Conservation (phyloP, 495 filamentous ascomycete species). For the Cercophora newfieldiana region DNA sequence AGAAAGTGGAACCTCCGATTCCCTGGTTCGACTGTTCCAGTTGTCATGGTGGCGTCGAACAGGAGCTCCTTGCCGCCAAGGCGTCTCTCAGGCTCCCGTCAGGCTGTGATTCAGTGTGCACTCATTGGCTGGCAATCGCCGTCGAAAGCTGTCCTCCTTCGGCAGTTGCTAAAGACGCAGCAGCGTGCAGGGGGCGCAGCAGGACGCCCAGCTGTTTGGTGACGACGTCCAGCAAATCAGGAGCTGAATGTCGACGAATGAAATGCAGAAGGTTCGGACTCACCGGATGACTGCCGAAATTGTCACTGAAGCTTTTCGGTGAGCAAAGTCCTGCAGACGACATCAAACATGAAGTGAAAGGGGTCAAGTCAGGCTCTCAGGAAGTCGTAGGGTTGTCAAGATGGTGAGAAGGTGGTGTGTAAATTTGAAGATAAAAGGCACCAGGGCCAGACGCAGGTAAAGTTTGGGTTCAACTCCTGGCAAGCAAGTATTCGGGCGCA, state of each 20-base stretch:
- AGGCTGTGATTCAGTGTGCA: not conserved
- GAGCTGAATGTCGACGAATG: not conserved
- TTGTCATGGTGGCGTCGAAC: not conserved
- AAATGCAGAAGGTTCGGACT: not conserved
- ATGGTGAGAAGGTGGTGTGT: not conserved
- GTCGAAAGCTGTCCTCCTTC: not conserved
- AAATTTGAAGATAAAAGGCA: not conserved
- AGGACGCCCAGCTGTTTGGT: not conserved
- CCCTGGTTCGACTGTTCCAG: not conserved
- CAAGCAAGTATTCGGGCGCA: too few species aligned
- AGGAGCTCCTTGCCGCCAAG: not conserved
- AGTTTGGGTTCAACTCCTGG: too few species aligned
- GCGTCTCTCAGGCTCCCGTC: conserved; percentile 1
- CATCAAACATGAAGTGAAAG: not conserved
- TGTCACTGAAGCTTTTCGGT: not conserved
- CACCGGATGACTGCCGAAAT: not conserved
- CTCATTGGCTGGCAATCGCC: not conserved
- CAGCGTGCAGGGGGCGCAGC: conserved; percentile 7
- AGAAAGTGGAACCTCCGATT: conserved; percentile 3
- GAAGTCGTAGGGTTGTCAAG: too few species aligned
- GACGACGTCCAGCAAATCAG: not conserved
- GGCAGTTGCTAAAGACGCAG: not conserved
- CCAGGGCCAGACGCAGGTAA: too few species aligned
- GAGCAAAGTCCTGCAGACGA: not conserved
- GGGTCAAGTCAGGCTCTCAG: too few species aligned